Evolutionary conservation across 257 asterid species (phyloP).

Genomic region (Salvia rosmarinus): DNA sequence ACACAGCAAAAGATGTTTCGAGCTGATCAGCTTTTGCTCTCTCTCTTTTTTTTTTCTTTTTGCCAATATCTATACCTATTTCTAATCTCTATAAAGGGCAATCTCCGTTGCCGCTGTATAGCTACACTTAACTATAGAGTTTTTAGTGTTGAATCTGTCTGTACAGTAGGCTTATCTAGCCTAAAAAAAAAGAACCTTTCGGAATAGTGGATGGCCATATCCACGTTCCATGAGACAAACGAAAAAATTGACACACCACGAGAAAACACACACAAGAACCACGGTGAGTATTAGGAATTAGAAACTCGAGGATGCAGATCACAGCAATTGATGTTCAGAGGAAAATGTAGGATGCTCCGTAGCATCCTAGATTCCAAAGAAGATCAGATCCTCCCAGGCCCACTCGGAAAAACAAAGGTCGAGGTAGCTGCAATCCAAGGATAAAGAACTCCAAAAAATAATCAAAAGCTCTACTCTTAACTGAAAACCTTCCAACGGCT

Average conservation of each 20-base stretch:
- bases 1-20: constrained; percentile 50
- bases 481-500: constrained; percentile 42
- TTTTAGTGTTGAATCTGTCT: constrained; percentile 65
- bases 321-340: constrained; percentile 53
- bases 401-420: constrained; percentile 70
- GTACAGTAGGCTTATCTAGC: constrained; percentile 82
- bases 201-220: constrained; percentile 59
- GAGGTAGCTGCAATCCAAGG: constrained; percentile 63
- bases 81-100: constrained; percentile 56
- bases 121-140: constrained; percentile 62
- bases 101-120: constrained; percentile 78
- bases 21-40: constrained; percentile 55
- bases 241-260: constrained; percentile 65
- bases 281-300: constrained; percentile 51
- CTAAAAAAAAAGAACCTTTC: constrained; percentile 44
- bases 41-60: constrained; percentile 29
- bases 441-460: constrained; percentile 50
- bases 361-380: constrained; percentile 66
- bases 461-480: constrained; percentile 43
- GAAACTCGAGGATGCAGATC: constrained; percentile 60
- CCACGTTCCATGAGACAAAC: constrained; percentile 62
- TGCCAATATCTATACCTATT: constrained; percentile 44
- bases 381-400: constrained; percentile 86
- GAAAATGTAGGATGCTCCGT: constrained; percentile 63
- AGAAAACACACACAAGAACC: constrained; percentile 44